Conservation (phyloP, 495 filamentous ascomycete genomes). For the Tuber magnatum region DNA sequence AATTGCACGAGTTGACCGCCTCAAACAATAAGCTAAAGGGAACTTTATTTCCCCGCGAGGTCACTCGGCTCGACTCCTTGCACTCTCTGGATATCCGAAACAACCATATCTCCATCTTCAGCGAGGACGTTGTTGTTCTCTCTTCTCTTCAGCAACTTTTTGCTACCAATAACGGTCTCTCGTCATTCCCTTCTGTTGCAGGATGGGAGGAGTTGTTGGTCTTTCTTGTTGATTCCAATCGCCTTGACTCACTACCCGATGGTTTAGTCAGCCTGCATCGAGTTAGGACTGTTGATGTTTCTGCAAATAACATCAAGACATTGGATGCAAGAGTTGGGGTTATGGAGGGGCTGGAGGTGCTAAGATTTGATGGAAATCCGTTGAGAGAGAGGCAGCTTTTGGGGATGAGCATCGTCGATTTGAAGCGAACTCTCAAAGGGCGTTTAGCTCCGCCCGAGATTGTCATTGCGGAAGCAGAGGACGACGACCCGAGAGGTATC, state of each 20-base stretch:
- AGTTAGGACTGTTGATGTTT: slow-evolving; percentile 69
- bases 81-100: slow-evolving; percentile 67
- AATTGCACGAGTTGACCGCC: slow-evolving; percentile 66
- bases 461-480: slow-evolving; percentile 81
- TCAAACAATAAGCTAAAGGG: slow-evolving; percentile 72
- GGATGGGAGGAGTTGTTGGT: slow-evolving; percentile 65
- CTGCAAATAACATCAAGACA: slow-evolving; percentile 68
- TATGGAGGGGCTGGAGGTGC: slow-evolving; percentile 67
- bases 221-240: slow-evolving; percentile 73
- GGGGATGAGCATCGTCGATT: slow-evolving; percentile 66
- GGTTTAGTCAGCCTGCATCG: slow-evolving; percentile 62
- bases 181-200: slow-evolving; percentile 59
- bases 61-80: slow-evolving; percentile 54
- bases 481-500: slow-evolving; percentile 64
- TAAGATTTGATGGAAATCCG: slow-evolving; percentile 78
- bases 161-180: slow-evolving; percentile 69
- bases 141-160: slow-evolving; percentile 68
- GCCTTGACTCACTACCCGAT: slow-evolving; percentile 61
- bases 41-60: slow-evolving; percentile 57
- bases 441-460: slow-evolving; percentile 56
- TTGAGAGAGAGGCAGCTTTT: slow-evolving; percentile 77
- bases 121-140: slow-evolving; percentile 51
- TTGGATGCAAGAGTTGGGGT: slow-evolving; percentile 69
- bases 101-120: slow-evolving; percentile 62
- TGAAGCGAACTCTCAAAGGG: slow-evolving; percentile 68